Evolutionary conservation across 495 filamentous ascomycete genomes (phyloP).

Genomic region (Talaromyces nanjingensis): DNA sequence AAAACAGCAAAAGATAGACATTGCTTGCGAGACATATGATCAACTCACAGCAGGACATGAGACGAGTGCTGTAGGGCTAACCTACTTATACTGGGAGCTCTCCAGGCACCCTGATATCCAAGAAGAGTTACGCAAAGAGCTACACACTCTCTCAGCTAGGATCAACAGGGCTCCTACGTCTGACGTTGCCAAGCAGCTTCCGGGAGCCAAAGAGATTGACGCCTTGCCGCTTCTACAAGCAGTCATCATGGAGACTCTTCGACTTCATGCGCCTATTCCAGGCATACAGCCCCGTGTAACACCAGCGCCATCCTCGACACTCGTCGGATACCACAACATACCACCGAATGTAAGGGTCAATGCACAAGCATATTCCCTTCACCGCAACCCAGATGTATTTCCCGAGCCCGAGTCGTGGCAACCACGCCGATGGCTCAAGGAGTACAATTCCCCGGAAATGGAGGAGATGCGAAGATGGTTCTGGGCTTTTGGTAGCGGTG

Average conservation of each 20-base stretch:
- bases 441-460: slow-evolving; percentile 25
- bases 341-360: slow-evolving; percentile 63
- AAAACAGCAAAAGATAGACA: slow-evolving; percentile 35
- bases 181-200: slow-evolving; percentile 19
- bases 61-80: slow-evolving; percentile 65
- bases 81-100: slow-evolving; percentile 64
- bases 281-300: slow-evolving; percentile 71
- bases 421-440: slow-evolving; percentile 53
- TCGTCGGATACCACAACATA: slow-evolving; percentile 48
- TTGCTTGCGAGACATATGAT: slow-evolving; percentile 68
- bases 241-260: slow-evolving; percentile 67
- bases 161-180: slow-evolving; percentile 17
- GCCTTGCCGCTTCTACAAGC: slow-evolving; percentile 67
- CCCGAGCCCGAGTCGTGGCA: slow-evolving; percentile 56
- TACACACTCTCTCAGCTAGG: slow-evolving; percentile 43
- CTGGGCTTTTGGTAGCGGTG: slow-evolving; percentile 81
- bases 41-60: slow-evolving; percentile 75
- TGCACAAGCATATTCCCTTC: slow-evolving; percentile 63
- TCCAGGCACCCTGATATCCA: slow-evolving; percentile 52
- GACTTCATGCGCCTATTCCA: slow-evolving; percentile 67
- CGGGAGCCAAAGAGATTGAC: slow-evolving; percentile 60
- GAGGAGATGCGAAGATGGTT: slow-evolving; percentile 62
- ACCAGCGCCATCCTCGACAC: slow-evolving; percentile 41
- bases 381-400: slow-evolving; percentile 57
- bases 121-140: slow-evolving; percentile 50